Conservation (phyloP, 371 early-diverging fungal species). For the Mucor circinelloides region DNA sequence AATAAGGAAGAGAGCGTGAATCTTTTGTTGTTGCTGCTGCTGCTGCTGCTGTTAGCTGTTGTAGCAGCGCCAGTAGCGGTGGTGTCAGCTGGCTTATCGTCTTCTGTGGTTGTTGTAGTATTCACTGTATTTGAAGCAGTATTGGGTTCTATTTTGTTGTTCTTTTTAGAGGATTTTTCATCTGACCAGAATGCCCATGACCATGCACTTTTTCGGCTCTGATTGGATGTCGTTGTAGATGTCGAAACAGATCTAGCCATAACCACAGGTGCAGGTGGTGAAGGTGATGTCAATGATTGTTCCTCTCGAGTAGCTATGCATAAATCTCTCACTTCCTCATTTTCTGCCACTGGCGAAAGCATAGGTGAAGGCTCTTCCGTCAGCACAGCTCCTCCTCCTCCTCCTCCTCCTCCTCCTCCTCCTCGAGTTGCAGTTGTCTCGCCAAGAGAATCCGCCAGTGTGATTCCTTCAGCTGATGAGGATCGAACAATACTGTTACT, state of each 20-base stretch:
- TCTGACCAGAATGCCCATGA: conserved; percentile 43
- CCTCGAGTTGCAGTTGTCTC: neutral
- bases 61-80: neutral
- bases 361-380: neutral
- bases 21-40: conserved; percentile 3
- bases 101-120: neutral
- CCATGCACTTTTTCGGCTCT: conserved; percentile 35
- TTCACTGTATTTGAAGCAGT: neutral
- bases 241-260: conserved; percentile 12
- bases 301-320: conserved; percentile 5
- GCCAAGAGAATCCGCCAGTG: neutral
- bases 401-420: no score
- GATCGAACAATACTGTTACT: neutral
- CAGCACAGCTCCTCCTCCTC: neutral
- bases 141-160: conserved; percentile 18
- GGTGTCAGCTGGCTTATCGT: conserved; percentile 4
- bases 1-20: conserved; percentile 34
- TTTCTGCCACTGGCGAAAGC: conserved; percentile 2
- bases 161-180: conserved; percentile 33
- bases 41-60: neutral
- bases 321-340: conserved; percentile 16
- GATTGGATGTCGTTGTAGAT: neutral
- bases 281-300: neutral
- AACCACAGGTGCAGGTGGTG: neutral
- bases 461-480: neutral